Evolutionary conservation across 257 asterid genomes (phyloP), one percentile per base, ranked within the genome.

Genomic region (Nicotiana tomentosiformis): DNA sequence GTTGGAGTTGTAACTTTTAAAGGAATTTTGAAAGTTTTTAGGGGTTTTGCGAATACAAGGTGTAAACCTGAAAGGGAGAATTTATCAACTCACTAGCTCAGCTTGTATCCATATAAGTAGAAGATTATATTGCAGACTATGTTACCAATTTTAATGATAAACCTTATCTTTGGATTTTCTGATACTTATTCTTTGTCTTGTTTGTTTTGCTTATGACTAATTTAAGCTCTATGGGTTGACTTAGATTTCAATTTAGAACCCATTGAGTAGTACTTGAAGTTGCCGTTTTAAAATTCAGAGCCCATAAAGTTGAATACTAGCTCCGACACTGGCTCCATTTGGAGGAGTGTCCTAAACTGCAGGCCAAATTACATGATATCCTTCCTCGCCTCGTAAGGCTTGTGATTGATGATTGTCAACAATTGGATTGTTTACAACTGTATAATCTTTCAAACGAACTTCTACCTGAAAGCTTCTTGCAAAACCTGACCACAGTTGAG

Each of bases 1-100:
- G 91, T 92, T 26, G 98, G 98, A 70, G 85, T 72, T 11, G 96
- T 95, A 18, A 92, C 95, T 0, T 90, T 91, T 83, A 90, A 90
- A 39, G 92, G 90, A 51, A 90, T 95, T 69, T 81, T 93, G 82
- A 84, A 86, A 57, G 96, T 90, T 84, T 90, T 95, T 74, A 78
- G 90, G 85, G 84, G 82, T 64, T 43, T 81, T 26, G 84, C 87
- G 3, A 82, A 80, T 16, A 80, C 66, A 26, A 79, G 33, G 80
- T 23, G 61, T 33, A 86, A 84, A 79, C 81, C 66, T n/a, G 85
- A 83, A 77, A 60, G 30, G 4, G 83, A 86, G 64, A 77, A 65
- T 82, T 16, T 61, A 7, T 35, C 57, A 53, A 68, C 68, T 77
- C 84, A 85, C 49, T 83, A 37, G 14, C 53, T 29, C 35, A 5